A percentile compares a stretch with the other conserved stretches of the same genome.
Conservation (phyloP, 2,329 filamentous ascomycete species). For the Colletotrichum sp. region DNA sequence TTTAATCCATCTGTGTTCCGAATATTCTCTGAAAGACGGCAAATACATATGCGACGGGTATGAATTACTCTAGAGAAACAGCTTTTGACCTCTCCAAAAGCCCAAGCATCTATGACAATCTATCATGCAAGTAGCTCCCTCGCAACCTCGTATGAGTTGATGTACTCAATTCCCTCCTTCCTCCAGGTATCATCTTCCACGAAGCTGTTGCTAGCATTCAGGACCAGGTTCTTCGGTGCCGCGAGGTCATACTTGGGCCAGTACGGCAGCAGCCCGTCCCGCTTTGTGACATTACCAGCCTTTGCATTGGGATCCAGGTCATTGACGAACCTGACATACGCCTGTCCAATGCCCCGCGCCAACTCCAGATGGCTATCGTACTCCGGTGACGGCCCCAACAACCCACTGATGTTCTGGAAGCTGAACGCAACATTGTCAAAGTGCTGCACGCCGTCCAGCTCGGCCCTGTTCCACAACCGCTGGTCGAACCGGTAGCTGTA, state of each 20-base stretch:
- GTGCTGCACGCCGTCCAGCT: constrained; percentile 46
- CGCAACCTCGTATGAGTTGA: constrained; percentile 41
- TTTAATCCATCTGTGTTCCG: neutral
- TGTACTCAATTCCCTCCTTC: constrained; percentile 48
- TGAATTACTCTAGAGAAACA: neutral
- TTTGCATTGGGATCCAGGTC: constrained; percentile 44
- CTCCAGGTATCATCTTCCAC: constrained; percentile 53
- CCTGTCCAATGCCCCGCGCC: constrained; percentile 40
- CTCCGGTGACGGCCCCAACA: constrained; percentile 48
- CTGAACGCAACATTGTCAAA: constrained; percentile 55
- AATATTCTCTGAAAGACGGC: neutral
- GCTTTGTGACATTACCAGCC: neutral
- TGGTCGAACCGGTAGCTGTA: constrained; percentile 58
- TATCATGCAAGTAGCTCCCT: constrained; percentile 36
- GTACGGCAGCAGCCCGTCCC: constrained; percentile 31
- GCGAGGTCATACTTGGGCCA: constrained; percentile 46
- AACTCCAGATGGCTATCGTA: constrained; percentile 41
- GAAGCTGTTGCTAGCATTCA: constrained; percentile 47
- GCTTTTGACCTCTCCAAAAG: too few relatives aligned
- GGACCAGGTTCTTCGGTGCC: constrained; percentile 47
- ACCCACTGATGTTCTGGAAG: constrained; percentile 54
- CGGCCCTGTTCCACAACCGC: constrained; percentile 42
- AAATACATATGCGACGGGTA: neutral
- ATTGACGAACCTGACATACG: constrained; percentile 49
- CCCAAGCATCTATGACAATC: neutral